phyloP scores from a whole-genome alignment of 352 stramenopile genomes.

The Pythium rishiriense region DNA sequence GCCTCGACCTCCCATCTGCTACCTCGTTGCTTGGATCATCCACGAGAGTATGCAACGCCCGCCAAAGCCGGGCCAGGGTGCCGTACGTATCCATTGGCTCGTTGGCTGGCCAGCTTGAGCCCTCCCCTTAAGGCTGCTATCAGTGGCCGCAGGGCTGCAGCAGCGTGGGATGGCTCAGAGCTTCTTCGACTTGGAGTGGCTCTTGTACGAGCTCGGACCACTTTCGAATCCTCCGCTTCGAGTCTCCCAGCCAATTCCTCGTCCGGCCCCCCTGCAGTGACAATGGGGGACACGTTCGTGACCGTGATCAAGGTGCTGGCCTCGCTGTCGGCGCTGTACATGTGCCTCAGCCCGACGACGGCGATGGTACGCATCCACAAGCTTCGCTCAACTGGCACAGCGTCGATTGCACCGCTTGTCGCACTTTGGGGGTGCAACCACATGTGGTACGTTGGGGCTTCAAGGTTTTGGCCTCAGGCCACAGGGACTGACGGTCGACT shows the following conservation, averaged over 20 bases:
- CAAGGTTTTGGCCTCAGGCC: background rate
- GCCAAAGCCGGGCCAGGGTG: background rate
- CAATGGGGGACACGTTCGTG: conserved; percentile 34
- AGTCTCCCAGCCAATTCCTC: background rate
- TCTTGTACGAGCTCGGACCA: background rate
- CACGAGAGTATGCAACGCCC: conserved; percentile 1
- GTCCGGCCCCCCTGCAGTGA: no score
- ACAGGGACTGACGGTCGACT: background rate
- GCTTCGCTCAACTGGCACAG: conserved; percentile 37
- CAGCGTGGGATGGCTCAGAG: conserved; percentile 1
- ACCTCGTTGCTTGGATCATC: conserved; percentile 3
- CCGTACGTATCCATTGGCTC: background rate
- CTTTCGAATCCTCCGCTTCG: conserved; percentile 3
- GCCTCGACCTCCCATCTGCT: background rate
- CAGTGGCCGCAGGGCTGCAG: background rate
- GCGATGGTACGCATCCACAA: conserved; percentile 57
- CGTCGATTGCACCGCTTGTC: conserved; percentile 56
- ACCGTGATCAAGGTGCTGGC: conserved; percentile 58
- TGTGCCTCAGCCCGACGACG: conserved; percentile 62
- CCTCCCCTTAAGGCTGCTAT: background rate
- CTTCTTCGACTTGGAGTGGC: background rate
- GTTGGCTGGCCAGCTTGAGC: background rate
- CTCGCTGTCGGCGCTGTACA: conserved; percentile 71
- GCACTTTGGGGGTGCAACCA: conserved; percentile 71
- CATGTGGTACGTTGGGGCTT: conserved; percentile 50